These are phyloP conservation scores for Cymodocea nodosa DNA, from an alignment of 116 monocot genomes.

Conservation along the genomic window DNA sequence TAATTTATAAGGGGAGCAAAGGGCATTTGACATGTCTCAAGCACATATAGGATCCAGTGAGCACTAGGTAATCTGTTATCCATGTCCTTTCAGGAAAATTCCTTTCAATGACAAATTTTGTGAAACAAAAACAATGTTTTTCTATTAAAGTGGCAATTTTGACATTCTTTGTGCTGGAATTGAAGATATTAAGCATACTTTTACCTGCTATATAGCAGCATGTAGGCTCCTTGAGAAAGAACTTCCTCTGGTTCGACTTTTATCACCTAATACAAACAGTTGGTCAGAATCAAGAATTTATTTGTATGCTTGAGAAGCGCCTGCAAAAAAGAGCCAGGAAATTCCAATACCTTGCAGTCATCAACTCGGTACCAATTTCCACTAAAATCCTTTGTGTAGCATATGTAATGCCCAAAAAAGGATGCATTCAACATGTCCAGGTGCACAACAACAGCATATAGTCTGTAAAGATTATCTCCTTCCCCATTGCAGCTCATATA, in stretches of 20 bases:
- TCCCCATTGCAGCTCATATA: conserved; percentile 59
- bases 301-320: not conserved
- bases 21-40: too few relatives aligned
- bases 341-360: conserved; percentile 63
- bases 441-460: conserved; percentile 96
- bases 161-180: not conserved
- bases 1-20: too few relatives aligned
- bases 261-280: conserved; percentile 35
- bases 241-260: conserved; percentile 75
- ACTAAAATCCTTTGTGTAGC: conserved; percentile 61
- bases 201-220: conserved; percentile 90
- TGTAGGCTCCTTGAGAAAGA: conserved; percentile 83
- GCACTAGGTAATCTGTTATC: not conserved
- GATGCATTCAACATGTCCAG: conserved; percentile 96
- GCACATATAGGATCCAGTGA: not conserved
- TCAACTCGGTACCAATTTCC: conserved; percentile 76
- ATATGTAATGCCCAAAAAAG: conserved; percentile 94
- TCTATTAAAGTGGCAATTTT: not conserved
- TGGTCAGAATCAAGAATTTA: not conserved
- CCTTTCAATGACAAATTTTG: not conserved
- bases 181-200: not conserved
- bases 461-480: conserved; percentile 49
- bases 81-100: not conserved
- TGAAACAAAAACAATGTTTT: not conserved
- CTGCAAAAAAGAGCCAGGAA: not conserved